Conservation (phyloP, 2,329 filamentous ascomycete species). For the Thelonectria rubi region DNA sequence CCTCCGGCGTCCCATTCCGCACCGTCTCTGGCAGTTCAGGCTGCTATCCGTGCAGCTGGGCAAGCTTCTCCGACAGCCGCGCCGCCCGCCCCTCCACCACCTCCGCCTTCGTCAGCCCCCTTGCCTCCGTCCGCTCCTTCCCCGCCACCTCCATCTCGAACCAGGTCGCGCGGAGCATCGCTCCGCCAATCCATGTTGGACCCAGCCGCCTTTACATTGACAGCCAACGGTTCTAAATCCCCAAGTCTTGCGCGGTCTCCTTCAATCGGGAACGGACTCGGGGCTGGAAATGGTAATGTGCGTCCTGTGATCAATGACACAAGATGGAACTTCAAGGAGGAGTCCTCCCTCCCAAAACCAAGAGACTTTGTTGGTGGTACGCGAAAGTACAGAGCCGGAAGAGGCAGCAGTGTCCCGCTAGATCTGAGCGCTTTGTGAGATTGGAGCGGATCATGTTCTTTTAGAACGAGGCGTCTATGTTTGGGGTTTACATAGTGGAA, state of each 20-base stretch:
- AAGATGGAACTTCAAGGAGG: constrained; percentile 88
- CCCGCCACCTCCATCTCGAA: constrained; percentile 49
- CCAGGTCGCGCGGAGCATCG: constrained; percentile 55
- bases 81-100: constrained; percentile 50
- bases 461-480: constrained; percentile 16
- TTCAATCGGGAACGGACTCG: constrained; percentile 39
- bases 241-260: constrained; percentile 56
- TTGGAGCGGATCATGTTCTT: constrained; percentile 25
- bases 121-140: constrained; percentile 54
- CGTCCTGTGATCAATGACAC: constrained; percentile 75
- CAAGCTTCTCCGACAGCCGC: constrained; percentile 51
- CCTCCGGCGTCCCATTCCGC: constrained; percentile 39
- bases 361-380: constrained; percentile 78
- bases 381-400: constrained; percentile 86
- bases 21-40: constrained; percentile 55
- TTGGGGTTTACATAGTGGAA: constrained; percentile 16
- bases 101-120: constrained; percentile 49
- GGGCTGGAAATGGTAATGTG: constrained; percentile 32
- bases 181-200: constrained; percentile 73
- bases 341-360: constrained; percentile 84
- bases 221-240: constrained; percentile 67
- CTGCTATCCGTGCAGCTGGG: constrained; percentile 55
- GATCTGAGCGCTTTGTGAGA: constrained; percentile 71
- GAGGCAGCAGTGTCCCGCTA: constrained; percentile 92
- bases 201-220: constrained; percentile 78